Evolutionary conservation across 164 flowering plant genomes (phyloP), one percentile per base, ranked within the genome.

Genomic region (Chimonanthus praecox): DNA sequence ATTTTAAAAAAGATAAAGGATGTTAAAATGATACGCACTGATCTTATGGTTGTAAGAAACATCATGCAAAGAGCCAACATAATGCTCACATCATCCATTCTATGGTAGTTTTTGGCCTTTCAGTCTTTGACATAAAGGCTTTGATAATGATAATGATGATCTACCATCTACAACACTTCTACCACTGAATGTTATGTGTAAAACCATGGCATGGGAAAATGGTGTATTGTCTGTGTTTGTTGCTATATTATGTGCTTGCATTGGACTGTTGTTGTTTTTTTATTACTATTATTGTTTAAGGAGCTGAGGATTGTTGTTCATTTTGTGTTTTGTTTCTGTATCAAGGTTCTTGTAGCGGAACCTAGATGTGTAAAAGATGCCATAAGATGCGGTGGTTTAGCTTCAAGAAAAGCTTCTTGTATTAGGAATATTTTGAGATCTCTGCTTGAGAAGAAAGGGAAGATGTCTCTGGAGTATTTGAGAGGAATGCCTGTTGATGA

Each of bases 341-440:
- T 73, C 58, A 66, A 94, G 98, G 98, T 92, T 77, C 86, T 87
- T 80, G 85, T 82, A 61, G 94, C 94, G 47, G 97, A 92, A 43
- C 64, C 85, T 1, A 89, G 85, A 75, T 76, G 72, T 67, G 64
- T 94, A 64, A 92, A 92, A 82, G 75, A 87, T 84, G 87, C 94
- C 18, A 94, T 94, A 72, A 88, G 88, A 79, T 92, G 97, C 76
- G 97, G 99, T 76, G 98, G 98, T 65, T 83, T 94, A 71, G 97
- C 98, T 16, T 86, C 81, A 16, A 92, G 86, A 7, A 94, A 94
- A 76, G 88, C 97, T 77, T 50, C 90, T 43, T 91, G 97, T 70
- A 92, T 94, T 5, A 91, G 87, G 84, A 90, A 89, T 72, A 70
- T 92, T 46, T 76, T 92, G 73, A 83, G 75, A 20, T 77, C 82